A percentile compares a stretch with the other conserved stretches of the same genome.
phyloP scores from a whole-genome alignment of 768 basidiomycete species.

The Crepidotus variabilis region DNA sequence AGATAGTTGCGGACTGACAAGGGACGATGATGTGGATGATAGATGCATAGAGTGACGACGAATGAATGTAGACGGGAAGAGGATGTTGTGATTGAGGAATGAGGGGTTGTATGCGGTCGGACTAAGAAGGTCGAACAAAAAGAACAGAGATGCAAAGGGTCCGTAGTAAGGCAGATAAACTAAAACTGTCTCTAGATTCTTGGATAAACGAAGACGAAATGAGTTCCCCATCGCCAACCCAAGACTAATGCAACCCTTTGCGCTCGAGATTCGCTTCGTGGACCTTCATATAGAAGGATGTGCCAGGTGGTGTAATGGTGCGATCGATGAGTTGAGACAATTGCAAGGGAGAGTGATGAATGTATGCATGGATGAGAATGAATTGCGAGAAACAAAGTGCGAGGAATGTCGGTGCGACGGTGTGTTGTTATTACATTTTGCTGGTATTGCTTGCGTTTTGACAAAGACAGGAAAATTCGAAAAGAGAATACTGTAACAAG shows the following conservation, averaged over 20 bases:
- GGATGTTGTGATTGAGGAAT: slow-evolving; percentile 38
- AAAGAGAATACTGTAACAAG: slow-evolving; percentile 32
- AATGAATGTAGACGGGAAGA: slow-evolving; percentile 39
- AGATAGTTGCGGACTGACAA: slow-evolving; percentile 34
- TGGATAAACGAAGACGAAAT: slow-evolving; percentile 16
- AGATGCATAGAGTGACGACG: slow-evolving; percentile 55
- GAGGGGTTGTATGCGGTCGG: slow-evolving; percentile 19
- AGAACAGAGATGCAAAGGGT: slow-evolving; percentile 27
- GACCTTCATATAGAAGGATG: slow-evolving; percentile 42
- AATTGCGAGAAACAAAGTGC: slow-evolving; percentile 60
- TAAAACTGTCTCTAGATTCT: slow-evolving; percentile 31
- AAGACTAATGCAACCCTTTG: slow-evolving; percentile 23
- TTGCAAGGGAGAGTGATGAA: slow-evolving; percentile 67
- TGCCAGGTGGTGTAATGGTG: slow-evolving; percentile 47
- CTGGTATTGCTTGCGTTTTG: slow-evolving; percentile 49
- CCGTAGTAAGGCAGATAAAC: slow-evolving; percentile 28
- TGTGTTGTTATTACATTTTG: slow-evolving; percentile 86
- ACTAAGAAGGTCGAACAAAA: slow-evolving; percentile 20
- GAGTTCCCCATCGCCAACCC: slow-evolving; percentile 15
- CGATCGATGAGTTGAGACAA: slow-evolving; percentile 43
- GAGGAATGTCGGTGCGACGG: slow-evolving; percentile 57
- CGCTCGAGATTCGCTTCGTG: slow-evolving; percentile 22
- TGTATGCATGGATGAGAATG: slow-evolving; percentile 59
- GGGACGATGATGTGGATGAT: slow-evolving; percentile 46
- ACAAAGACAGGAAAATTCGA: slow-evolving; percentile 38